A percentile compares a stretch with the other conserved stretches of the same genome.
phyloP scores from a whole-genome alignment of 176 grass and related monocot species.

The Carex scoparia region DNA sequence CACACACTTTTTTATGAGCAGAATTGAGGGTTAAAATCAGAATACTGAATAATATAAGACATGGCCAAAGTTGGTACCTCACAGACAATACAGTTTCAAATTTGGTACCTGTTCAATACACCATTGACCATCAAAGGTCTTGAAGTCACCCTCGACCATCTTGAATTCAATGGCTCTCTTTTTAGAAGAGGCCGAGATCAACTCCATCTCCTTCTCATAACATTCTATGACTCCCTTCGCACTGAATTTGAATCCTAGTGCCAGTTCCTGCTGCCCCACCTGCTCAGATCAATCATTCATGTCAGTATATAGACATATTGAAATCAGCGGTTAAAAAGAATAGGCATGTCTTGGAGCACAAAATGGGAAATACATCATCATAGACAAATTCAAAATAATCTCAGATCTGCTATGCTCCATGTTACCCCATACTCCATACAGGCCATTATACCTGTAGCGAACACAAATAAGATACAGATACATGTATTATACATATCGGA shows the following conservation, averaged over 20 bases:
- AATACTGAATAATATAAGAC: not conserved
- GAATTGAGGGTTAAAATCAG: not conserved
- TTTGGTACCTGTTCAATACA: constrained; percentile 59
- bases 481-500: not conserved
- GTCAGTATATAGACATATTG: not conserved
- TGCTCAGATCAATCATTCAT: constrained; percentile 1
- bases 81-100: not conserved
- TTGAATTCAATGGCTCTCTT: constrained; percentile 70
- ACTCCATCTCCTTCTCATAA: constrained; percentile 63
- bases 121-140: constrained; percentile 72
- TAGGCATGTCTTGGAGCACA: not conserved
- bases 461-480: not conserved
- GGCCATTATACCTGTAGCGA: not conserved
- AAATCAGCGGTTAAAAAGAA: not conserved
- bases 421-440: not conserved
- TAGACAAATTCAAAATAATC: not conserved
- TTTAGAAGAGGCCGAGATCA: constrained; percentile 15
- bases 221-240: constrained; percentile 81
- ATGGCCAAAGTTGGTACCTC: not conserved
- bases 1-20: not conserved
- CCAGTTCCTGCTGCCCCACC: constrained; percentile 78
- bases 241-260: constrained; percentile 75
- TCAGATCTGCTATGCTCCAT: not conserved
- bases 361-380: not conserved
- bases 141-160: constrained; percentile 91